Conservation (phyloP, 1,139 yeast species). For the Hanseniaspora sp. region DNA sequence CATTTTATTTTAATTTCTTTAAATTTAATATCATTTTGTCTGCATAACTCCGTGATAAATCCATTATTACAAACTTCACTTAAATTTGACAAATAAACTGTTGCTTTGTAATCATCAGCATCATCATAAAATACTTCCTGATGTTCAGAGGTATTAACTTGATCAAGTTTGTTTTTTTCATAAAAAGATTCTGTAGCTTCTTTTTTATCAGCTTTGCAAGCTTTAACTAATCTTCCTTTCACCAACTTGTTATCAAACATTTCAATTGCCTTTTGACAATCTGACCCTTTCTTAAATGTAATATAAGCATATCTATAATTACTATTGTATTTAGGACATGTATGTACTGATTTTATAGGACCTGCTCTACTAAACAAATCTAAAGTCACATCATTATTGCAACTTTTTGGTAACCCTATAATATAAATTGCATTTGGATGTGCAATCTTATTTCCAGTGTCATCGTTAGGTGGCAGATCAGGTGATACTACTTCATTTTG, state of each 20-base stretch:
- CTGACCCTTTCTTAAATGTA: slow-evolving; percentile 31
- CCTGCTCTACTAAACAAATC: slow-evolving; percentile 35
- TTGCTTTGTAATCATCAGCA: slow-evolving; percentile 17
- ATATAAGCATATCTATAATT: slow-evolving; percentile 40
- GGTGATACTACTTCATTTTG: slow-evolving; percentile 10
- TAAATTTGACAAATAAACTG: slow-evolving; percentile 23
- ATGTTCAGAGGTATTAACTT: neutral
- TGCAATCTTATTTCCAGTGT: slow-evolving; percentile 18
- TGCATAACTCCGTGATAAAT: slow-evolving; percentile 23
- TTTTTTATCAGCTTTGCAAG: slow-evolving; percentile 27
- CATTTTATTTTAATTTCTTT: slow-evolving; percentile 19
- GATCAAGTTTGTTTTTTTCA: slow-evolving; percentile 17
- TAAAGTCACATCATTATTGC: slow-evolving; percentile 31
- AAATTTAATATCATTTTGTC: slow-evolving; percentile 22
- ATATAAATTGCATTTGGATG: slow-evolving; percentile 34
- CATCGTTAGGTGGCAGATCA: slow-evolving; percentile 9
- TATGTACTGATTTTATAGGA: slow-evolving; percentile 33
- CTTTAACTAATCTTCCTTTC: slow-evolving; percentile 26
- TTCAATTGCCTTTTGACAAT: slow-evolving; percentile 27
- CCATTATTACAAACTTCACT: slow-evolving; percentile 26
- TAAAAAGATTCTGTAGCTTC: slow-evolving; percentile 20
- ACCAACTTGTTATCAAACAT: slow-evolving; percentile 25
- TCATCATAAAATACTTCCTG: slow-evolving; percentile 6
- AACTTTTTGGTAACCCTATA: slow-evolving; percentile 35
- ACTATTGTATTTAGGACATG: slow-evolving; percentile 31